A percentile compares a stretch with the other conserved stretches of the same genome.
Conservation (phyloP, 176 grass and related monocot genomes). For the Urochloa ruziziensis region DNA sequence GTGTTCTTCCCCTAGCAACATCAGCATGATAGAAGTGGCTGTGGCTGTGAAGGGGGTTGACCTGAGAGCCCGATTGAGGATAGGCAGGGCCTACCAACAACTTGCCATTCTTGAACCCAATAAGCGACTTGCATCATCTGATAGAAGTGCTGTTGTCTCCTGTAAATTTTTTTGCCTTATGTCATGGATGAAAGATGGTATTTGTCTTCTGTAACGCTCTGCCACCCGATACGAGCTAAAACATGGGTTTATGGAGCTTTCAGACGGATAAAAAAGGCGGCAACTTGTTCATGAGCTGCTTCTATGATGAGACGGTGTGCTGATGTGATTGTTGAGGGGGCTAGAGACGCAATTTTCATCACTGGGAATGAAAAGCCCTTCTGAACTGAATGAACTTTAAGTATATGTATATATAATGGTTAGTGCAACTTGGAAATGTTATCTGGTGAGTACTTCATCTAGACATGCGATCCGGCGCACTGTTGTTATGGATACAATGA, state of each 20-base stretch:
- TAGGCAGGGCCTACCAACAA: conserved; percentile 22
- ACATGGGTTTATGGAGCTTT: conserved; percentile 17
- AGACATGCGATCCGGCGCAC: conserved; percentile 22
- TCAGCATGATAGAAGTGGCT: conserved; percentile 2
- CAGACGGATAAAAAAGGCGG: not conserved
- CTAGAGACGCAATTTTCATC: conserved; percentile 20
- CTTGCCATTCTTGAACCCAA: conserved; percentile 19
- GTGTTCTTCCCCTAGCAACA: not conserved
- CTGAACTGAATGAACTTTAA: conserved; percentile 12
- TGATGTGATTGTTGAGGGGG: conserved; percentile 21
- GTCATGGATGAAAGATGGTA: conserved; percentile 40
- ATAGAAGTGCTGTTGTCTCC: conserved; percentile 19
- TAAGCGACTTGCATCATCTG: conserved; percentile 25
- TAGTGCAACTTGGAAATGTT: conserved; percentile 14
- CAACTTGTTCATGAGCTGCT: conserved; percentile 30
- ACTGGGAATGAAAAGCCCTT: not conserved
- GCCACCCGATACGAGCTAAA: conserved; percentile 24
- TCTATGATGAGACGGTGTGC: not conserved
- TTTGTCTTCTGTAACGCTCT: conserved; percentile 27
- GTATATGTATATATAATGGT: conserved; percentile 12
- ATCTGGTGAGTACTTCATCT: conserved; percentile 25
- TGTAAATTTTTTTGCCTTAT: not conserved
- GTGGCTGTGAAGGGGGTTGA: conserved; percentile 31
- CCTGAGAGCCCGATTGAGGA: not conserved
- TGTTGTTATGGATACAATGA: conserved; percentile 40